Conservation (phyloP, 345 rosid genomes). For the Populus ilicifolia region DNA sequence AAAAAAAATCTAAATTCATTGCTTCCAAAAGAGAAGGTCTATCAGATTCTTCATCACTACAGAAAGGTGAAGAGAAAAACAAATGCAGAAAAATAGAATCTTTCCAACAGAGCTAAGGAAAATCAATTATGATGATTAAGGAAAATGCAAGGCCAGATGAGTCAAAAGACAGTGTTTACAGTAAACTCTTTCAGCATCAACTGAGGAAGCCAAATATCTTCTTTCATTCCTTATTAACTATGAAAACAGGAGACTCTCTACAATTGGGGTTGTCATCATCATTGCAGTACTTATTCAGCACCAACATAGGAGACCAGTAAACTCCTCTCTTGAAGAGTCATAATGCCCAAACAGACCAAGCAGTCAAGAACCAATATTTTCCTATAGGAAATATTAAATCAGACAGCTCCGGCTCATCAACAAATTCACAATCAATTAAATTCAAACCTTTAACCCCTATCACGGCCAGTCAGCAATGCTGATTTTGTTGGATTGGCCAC, state of each 20-base stretch:
- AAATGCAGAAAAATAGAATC: neutral
- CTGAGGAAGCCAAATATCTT: neutral
- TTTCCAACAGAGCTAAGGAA: neutral
- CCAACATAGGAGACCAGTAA: neutral
- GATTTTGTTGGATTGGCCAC: neutral
- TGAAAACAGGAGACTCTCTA: neutral
- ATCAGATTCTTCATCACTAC: neutral
- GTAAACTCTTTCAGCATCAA: neutral
- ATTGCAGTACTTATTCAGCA: neutral
- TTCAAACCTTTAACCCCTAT: neutral
- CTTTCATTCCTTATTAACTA: neutral
- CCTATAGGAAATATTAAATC: neutral
- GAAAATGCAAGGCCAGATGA: neutral
- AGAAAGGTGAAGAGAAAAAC: neutral
- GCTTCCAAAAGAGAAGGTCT: neutral
- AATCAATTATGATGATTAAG: neutral
- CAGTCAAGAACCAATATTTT: neutral
- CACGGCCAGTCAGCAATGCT: neutral
- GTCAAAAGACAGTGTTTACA: neutral
- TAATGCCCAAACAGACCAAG: neutral
- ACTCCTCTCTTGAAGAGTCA: neutral
- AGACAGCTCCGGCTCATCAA: neutral
- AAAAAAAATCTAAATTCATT: neutral
- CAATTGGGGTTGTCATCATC: neutral
- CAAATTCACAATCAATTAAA: neutral